A percentile compares a stretch with the other conserved stretches of the same genome.
phyloP scores from a whole-genome alignment of 2,329 filamentous ascomycete species.

The Fusarium hainanense region DNA sequence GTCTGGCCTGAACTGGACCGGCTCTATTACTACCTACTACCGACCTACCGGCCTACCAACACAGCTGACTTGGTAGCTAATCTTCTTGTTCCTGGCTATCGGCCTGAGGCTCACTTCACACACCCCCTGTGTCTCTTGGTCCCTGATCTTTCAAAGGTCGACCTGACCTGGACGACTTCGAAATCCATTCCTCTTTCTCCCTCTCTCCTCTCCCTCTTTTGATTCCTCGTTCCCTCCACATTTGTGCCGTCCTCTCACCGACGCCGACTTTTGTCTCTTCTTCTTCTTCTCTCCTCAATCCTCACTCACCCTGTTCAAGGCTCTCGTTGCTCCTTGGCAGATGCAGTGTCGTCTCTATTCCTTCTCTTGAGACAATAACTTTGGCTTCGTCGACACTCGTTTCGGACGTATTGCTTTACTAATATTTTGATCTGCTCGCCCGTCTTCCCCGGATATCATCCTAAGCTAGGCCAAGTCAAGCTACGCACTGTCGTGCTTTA shows the following conservation, averaged over 20 bases:
- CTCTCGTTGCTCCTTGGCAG: constrained; percentile 46
- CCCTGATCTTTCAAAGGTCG: constrained; percentile 37
- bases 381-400: constrained; percentile 49
- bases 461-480: constrained; percentile 23
- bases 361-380: constrained; percentile 46
- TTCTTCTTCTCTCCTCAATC: constrained; percentile 36
- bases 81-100: constrained; percentile 31
- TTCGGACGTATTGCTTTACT: constrained; percentile 48
- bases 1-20: constrained; percentile 8
- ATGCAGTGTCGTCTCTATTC: constrained; percentile 46
- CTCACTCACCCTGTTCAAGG: constrained; percentile 31
- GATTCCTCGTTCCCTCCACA: constrained; percentile 41
- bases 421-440: constrained; percentile 48
- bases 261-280: constrained; percentile 36
- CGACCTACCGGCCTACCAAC: constrained; percentile 1
- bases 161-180: constrained; percentile 39
- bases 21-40: constrained; percentile 5
- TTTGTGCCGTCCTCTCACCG: constrained; percentile 39
- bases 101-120: constrained; percentile 42
- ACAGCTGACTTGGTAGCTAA: constrained; percentile 19
- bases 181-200: constrained; percentile 29
- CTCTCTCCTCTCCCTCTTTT: constrained; percentile 35
- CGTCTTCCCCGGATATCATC: constrained; percentile 28
- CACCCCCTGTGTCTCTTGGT: constrained; percentile 39
- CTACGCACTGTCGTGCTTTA: constrained; percentile 40